Base-by-base conservation (phyloP, 2,329 filamentous ascomycete species). In the Dendryphion nanum region DNA sequence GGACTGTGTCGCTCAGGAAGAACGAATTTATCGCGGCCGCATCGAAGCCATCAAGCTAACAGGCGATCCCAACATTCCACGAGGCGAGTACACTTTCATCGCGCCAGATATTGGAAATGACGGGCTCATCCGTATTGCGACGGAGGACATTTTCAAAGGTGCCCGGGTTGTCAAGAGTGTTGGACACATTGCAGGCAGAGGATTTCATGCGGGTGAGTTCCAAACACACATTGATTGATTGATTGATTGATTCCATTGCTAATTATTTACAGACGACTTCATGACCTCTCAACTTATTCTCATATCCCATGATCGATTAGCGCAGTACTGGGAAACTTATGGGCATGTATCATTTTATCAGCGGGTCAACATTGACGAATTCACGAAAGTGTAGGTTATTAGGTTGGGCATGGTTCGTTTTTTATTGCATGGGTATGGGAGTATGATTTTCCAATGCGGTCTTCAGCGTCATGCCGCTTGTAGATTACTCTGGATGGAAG, bases 11-110 rank as follows among this genome's bases (percentile, higher is more conserved):
- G 35, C 32, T 4, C 30, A 59, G 3, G 48, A 57, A 18, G 48
- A 59, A 5, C 40, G 38, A 12, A 69, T 79, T 1, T 81, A 86
- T 48, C 73, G 72, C 10, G 88, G 89, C 4, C 74, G 81, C 2
- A 64, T 97, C 3, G 82, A 90, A 61, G 91, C 86, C 0, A 82
- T 96, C 57, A 97, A 97, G 62, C 70, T 98, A 21, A 97, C 91
- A 0, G 91, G 91, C 1, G 91, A 98, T 56, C 81, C 85, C 0
- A 94, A 96, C 50, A 82, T 97, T 12, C 91, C 91, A 0, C 77
- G 90, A 6, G 91, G 90, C 6, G 85, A 96, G 63, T 81, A 83
- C 50, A 88, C 86, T 0, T 96, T 95, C 60, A 75, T 87, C 3
- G 85, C 82, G 0, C 79, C 88, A 4, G 89, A 96, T 51, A 79